Percentiles rank a stretch among this genome's conserved stretches.
Evolutionary conservation across 148 eudicot genomes (phyloP).

Genomic region (Diospyros lotus): DNA sequence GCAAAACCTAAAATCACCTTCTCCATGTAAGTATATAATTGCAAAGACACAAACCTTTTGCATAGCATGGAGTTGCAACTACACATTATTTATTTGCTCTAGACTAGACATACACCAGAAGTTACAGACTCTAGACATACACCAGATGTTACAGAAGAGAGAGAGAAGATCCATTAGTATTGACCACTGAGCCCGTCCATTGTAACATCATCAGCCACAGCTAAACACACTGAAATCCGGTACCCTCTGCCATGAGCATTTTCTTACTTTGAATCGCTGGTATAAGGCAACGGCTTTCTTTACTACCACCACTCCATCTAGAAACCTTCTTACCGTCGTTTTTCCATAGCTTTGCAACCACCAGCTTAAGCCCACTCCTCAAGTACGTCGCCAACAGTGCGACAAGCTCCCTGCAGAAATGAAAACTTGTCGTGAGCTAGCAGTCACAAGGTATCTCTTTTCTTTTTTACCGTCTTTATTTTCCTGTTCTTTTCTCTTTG

Average conservation of each 20-base stretch:
- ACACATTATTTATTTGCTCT: neutral
- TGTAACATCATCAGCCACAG: neutral
- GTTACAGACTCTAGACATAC: neutral
- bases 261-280: conserved; percentile 57
- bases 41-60: too few species aligned
- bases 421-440: neutral
- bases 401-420: conserved; percentile 68
- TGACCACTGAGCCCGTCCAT: neutral
- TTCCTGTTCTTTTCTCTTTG: too few species aligned
- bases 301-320: conserved; percentile 54
- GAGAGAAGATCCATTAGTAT: neutral
- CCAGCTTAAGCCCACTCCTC: conserved; percentile 45
- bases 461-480: too few species aligned
- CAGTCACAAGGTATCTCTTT: neutral
- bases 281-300: conserved; percentile 50
- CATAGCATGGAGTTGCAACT: too few species aligned
- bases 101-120: too few species aligned
- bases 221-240: conserved; percentile 48
- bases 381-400: conserved; percentile 46
- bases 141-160: neutral
- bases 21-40: too few species aligned
- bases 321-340: conserved; percentile 48
- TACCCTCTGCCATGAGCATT: conserved; percentile 38
- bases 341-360: conserved; percentile 59
- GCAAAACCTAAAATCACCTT: too few species aligned